Conservation (phyloP, 2,329 filamentous ascomycete genomes). For the Pseudocercospora musae region DNA sequence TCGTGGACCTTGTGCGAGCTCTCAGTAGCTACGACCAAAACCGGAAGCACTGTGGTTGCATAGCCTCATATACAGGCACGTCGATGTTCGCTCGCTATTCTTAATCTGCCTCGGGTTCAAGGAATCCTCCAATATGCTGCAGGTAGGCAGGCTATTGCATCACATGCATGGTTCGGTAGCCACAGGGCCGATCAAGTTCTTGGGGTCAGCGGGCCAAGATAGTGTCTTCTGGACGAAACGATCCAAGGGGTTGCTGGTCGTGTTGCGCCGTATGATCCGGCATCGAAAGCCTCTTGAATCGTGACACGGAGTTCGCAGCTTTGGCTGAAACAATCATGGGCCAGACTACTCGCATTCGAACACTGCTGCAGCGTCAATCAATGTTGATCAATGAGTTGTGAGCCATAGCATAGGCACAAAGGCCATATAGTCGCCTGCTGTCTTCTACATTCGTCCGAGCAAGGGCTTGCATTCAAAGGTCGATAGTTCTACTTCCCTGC, state of each 20-base stretch:
- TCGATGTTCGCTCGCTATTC: not conserved
- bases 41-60: not conserved
- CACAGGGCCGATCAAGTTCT: conserved; percentile 7
- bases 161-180: not conserved
- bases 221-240: not conserved
- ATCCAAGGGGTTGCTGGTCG: not conserved
- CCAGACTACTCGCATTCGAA: too few species aligned
- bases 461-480: not conserved
- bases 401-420: not conserved
- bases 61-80: not conserved
- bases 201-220: not conserved
- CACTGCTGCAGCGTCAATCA: not conserved
- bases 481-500: not conserved
- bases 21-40: not conserved
- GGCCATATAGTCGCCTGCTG: not conserved
- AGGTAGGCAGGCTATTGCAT: conserved; percentile 7
- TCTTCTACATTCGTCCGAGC: not conserved
- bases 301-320: not conserved
- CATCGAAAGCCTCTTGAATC: not conserved
- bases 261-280: not conserved
- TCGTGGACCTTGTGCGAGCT: not conserved
- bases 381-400: not conserved
- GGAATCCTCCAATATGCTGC: too few species aligned
- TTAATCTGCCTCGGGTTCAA: too few species aligned
- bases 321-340: not conserved